Conservation (phyloP, 140 eudicot genomes). For the Stevia rebaudiana region DNA sequence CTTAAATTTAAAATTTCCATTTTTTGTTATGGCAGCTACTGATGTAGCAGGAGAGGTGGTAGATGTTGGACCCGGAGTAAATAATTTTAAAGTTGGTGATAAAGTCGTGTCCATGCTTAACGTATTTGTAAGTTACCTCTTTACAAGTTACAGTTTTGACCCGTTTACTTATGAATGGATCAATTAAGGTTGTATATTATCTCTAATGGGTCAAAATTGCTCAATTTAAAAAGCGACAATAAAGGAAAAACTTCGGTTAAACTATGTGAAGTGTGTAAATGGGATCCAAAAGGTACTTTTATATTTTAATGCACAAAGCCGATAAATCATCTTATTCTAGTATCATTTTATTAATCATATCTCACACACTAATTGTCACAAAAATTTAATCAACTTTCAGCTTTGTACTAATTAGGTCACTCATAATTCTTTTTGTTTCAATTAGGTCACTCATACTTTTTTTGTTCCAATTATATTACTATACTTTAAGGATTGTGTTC, state of each 20-base stretch:
- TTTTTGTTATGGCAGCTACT: conserved; percentile 34
- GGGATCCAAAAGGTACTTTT: background rate
- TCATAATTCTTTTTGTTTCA: too few relatives aligned
- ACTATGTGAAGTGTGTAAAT: background rate
- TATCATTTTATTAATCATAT: background rate
- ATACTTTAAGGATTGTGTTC: too few relatives aligned
- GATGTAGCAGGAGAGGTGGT: conserved; percentile 64
- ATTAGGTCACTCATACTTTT: too few relatives aligned
- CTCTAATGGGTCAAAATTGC: background rate
- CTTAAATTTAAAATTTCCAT: background rate
- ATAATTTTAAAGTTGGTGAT: conserved; percentile 55
- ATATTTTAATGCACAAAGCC: background rate
- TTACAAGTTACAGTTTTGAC: background rate
- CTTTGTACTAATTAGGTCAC: too few relatives aligned
- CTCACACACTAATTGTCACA: background rate
- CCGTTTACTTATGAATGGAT: background rate
- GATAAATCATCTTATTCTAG: background rate
- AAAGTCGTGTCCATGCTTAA: conserved; percentile 50
- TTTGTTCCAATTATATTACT: too few relatives aligned
- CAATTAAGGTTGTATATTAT: background rate
- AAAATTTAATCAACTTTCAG: too few relatives aligned
- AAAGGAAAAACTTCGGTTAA: background rate
- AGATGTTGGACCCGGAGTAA: conserved; percentile 49
- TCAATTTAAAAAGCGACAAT: background rate
- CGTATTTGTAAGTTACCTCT: conserved; percentile 32